These are phyloP conservation scores for Melampsora larici-populina DNA, from an alignment of 1,284 basidiomycete genomes.

Conservation along the genomic window DNA sequence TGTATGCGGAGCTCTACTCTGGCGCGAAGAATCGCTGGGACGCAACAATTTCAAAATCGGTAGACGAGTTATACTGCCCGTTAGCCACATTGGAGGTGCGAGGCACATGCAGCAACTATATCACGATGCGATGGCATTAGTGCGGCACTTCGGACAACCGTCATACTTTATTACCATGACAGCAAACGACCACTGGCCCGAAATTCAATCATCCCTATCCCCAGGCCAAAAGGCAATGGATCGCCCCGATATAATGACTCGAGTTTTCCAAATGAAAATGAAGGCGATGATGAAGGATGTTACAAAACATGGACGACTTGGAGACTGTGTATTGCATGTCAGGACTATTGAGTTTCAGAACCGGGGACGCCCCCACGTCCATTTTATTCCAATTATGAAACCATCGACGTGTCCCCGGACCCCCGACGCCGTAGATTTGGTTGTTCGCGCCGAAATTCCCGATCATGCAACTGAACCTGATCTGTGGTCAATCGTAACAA, in stretches of 20 bases:
- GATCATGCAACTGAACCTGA: not conserved
- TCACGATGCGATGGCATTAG: constrained; percentile 5
- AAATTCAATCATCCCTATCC: too few species aligned
- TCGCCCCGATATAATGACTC: too few species aligned
- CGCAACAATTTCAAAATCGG: not conserved
- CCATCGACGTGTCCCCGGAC: too few species aligned
- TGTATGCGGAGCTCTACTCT: too few species aligned
- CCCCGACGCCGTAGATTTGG: too few species aligned
- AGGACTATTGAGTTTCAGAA: constrained; percentile 25
- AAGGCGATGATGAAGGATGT: not conserved
- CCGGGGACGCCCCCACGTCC: too few species aligned
- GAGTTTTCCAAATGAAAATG: too few species aligned
- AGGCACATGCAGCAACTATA: constrained; percentile 10
- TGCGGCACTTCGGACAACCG: constrained; percentile 2
- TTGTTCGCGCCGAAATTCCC: constrained; percentile 11
- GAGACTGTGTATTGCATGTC: not conserved
- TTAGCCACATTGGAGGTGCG: not conserved
- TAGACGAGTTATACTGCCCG: not conserved
- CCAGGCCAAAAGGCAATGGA: too few species aligned
- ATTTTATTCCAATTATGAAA: too few species aligned
- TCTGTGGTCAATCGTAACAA: not conserved
- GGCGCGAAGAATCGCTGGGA: not conserved
- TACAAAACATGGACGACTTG: not conserved
- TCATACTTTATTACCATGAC: constrained; percentile 31
- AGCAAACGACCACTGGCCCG: too few species aligned